These are phyloP conservation scores for Steccherinum ochraceum DNA, from an alignment of 768 basidiomycete genomes.

Conservation along the genomic window DNA sequence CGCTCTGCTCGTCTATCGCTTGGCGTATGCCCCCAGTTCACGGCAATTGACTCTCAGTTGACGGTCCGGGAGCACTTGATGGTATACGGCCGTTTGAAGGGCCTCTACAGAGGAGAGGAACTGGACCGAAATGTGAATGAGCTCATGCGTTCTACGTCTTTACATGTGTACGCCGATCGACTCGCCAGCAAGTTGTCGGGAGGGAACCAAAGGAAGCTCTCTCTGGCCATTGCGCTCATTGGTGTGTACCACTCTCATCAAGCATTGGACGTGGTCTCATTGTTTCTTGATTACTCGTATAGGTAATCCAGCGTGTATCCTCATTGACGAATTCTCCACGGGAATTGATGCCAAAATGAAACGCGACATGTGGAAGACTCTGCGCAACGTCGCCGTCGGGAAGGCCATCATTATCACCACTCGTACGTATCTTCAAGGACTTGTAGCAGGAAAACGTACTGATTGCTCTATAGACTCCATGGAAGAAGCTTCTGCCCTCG, in stretches of 20 bases:
- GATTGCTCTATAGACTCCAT: slow-evolving; percentile 68
- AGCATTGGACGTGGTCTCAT: background rate
- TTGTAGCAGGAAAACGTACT: no score
- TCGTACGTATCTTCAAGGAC: slow-evolving; percentile 35
- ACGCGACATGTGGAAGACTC: slow-evolving; percentile 75
- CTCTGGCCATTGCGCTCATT: slow-evolving; percentile 71
- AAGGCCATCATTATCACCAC: slow-evolving; percentile 72
- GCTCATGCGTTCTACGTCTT: slow-evolving; percentile 52
- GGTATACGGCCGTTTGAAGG: slow-evolving; percentile 71
- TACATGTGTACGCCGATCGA: slow-evolving; percentile 57
- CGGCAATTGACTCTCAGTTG: slow-evolving; percentile 72
- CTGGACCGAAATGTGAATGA: slow-evolving; percentile 47
- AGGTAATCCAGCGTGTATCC: slow-evolving; percentile 72
- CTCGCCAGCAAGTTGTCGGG: slow-evolving; percentile 72
- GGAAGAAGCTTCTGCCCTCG: slow-evolving; percentile 78
- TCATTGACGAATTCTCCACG: slow-evolving; percentile 82
- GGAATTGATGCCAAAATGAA: slow-evolving; percentile 83
- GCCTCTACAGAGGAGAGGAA: slow-evolving; percentile 44
- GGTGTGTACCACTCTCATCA: slow-evolving; percentile 30
- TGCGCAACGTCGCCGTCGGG: slow-evolving; percentile 56
- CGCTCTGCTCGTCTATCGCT: slow-evolving; percentile 59
- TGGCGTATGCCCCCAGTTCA: slow-evolving; percentile 82
- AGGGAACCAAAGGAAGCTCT: slow-evolving; percentile 73
- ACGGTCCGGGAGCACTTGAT: slow-evolving; percentile 73
- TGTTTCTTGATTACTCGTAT: no score